phyloP scores from a whole-genome alignment of 2,329 filamentous ascomycete species.

The Aspergillus unguis region DNA sequence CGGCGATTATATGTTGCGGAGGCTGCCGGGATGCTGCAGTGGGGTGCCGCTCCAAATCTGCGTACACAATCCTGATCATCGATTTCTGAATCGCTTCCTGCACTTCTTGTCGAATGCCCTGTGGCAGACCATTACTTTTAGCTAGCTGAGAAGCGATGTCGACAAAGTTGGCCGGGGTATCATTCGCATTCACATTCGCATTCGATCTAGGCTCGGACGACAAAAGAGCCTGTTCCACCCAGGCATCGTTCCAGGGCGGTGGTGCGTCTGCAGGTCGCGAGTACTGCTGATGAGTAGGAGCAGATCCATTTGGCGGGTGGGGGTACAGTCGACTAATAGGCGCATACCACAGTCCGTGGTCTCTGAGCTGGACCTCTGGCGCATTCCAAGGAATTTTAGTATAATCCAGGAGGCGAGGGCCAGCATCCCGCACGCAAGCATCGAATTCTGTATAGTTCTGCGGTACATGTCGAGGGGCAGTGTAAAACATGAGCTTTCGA shows the following conservation, averaged over 20 bases:
- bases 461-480: constrained; percentile 19
- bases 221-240: not conserved
- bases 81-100: constrained; percentile 24
- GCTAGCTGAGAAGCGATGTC: not conserved
- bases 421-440: constrained; percentile 25
- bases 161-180: not conserved
- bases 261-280: constrained; percentile 15
- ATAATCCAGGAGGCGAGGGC: constrained; percentile 30
- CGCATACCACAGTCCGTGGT: not conserved
- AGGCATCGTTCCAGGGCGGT: not conserved
- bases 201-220: not conserved
- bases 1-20: constrained; percentile 14
- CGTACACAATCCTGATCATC: constrained; percentile 27
- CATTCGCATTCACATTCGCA: not conserved
- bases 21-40: constrained; percentile 17
- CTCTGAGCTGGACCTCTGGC: not conserved
- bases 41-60: constrained; percentile 30
- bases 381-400: constrained; percentile 7
- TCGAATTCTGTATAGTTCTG: constrained; percentile 13
- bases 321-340: constrained; percentile 27
- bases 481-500: constrained; percentile 28
- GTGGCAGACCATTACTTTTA: not conserved
- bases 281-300: constrained; percentile 1
- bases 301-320: constrained; percentile 6
- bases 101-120: not conserved